Evolutionary conservation across 495 filamentous ascomycete species (phyloP), one percentile per base, ranked within the genome.

Genomic region (Trichoderma gamsii): DNA sequence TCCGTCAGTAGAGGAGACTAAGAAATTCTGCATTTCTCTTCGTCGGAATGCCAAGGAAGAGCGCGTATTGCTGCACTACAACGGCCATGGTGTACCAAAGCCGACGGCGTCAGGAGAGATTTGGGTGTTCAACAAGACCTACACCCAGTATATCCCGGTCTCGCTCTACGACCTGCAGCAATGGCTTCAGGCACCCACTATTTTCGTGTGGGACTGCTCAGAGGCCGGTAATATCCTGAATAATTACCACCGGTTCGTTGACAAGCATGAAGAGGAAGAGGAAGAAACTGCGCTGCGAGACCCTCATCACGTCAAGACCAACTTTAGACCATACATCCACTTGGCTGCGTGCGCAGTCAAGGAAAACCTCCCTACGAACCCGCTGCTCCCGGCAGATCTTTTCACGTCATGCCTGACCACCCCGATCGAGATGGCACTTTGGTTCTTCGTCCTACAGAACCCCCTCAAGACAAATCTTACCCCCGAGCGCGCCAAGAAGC

Each of bases 101-200:
- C 95, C 95, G 38, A 99, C 95, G 4, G 86, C 90, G 4, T 97
- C 94, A 4, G 95, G 95, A 12, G 95, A 99, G 77, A 96, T 99
- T 15, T 99, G 95, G 95, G 96, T 98, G 3, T 99, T 99, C 78
- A 99, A 99, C 79, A 93, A 92, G 70, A 97, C 91, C 71, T 99
- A 97, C 75, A 99, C 95, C 0, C 95, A 99, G 77, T 99, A 99
- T 72, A 99, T 99, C 41, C 95, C 95, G 0, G 90, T 99, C 63
- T 97, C 94, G 1, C 79, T 99, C 11, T 98, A 97, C 75, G 95
- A 99, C 71, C 84, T 99, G 27, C 96, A 98, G 75, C 87, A 88
- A 27, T 99, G 96, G 96, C 87, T 99, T 4, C 94, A 93, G 52
- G 93, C 93, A 0, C 95, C 95, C 3, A 96, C 92, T 67, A 86